Conservation (phyloP, 306 rosid species). For the Quercus wislizeni region DNA sequence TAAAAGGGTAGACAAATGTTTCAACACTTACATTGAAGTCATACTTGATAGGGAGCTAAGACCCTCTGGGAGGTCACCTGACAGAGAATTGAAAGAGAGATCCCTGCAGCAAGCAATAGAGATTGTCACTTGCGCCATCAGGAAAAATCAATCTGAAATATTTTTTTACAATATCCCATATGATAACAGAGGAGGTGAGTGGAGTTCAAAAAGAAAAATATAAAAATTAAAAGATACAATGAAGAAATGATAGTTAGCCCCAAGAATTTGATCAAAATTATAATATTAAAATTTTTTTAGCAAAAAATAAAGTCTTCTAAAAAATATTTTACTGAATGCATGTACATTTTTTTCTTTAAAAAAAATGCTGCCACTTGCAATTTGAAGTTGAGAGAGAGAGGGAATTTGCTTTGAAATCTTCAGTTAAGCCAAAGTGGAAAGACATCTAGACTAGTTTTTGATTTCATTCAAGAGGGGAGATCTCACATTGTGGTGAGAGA, state of each 20-base stretch:
- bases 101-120: constrained; percentile 67
- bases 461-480: constrained; percentile 25
- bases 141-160: background rate
- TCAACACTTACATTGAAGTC: constrained; percentile 53
- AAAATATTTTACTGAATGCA: background rate
- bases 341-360: too few relatives aligned
- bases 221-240: background rate
- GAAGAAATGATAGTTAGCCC: background rate
- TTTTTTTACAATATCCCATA: background rate
- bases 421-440: constrained; percentile 16
- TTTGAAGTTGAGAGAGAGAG: background rate
- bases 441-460: constrained; percentile 9
- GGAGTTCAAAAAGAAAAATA: background rate
- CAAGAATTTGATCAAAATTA: background rate
- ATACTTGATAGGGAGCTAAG: constrained; percentile 76
- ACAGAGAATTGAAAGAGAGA: constrained; percentile 71
- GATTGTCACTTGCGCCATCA: constrained; percentile 12
- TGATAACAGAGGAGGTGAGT: background rate
- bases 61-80: constrained; percentile 80
- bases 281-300: too few relatives aligned
- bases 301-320: background rate
- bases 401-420: constrained; percentile 6
- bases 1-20: background rate
- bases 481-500: constrained; percentile 79
- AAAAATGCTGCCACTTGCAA: background rate